Conservation (phyloP, 148 eudicot species). For the Arctostaphylos glauca region DNA sequence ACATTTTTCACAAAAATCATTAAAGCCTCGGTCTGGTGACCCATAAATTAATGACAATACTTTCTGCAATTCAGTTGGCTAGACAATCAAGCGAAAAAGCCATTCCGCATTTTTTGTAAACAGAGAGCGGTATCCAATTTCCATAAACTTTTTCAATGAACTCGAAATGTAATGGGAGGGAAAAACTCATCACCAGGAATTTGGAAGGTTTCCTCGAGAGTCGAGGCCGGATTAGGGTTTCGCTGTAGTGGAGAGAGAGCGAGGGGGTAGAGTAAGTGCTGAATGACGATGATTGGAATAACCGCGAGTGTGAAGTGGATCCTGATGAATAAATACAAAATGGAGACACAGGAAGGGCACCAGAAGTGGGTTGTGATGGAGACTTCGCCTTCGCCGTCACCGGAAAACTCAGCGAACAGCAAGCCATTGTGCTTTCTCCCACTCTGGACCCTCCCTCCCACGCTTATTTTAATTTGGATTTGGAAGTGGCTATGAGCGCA, state of each 20-base stretch:
- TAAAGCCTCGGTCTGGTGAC: neutral
- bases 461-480: too few species aligned
- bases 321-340: conserved; percentile 6
- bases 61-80: neutral
- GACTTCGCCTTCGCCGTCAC: conserved; percentile 19
- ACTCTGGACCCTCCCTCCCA: neutral
- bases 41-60: neutral
- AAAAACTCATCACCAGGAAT: conserved; percentile 27
- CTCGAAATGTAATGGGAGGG: neutral
- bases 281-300: conserved; percentile 4
- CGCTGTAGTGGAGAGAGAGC: conserved; percentile 21
- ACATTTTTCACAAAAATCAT: neutral
- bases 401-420: conserved; percentile 14
- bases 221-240: conserved; percentile 18
- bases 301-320: neutral
- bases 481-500: neutral
- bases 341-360: conserved; percentile 19
- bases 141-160: neutral
- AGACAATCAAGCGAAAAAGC: neutral
- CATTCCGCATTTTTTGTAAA: neutral
- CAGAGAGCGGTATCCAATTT: too few species aligned
- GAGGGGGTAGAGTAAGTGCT: conserved; percentile 6
- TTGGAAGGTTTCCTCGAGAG: conserved; percentile 6
- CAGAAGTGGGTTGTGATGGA: conserved; percentile 25
- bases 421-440: conserved; percentile 32